Percentiles rank a stretch among this genome's conserved stretches.
Conservation (phyloP, 768 basidiomycete genomes). For the Baorangia bicolor region DNA sequence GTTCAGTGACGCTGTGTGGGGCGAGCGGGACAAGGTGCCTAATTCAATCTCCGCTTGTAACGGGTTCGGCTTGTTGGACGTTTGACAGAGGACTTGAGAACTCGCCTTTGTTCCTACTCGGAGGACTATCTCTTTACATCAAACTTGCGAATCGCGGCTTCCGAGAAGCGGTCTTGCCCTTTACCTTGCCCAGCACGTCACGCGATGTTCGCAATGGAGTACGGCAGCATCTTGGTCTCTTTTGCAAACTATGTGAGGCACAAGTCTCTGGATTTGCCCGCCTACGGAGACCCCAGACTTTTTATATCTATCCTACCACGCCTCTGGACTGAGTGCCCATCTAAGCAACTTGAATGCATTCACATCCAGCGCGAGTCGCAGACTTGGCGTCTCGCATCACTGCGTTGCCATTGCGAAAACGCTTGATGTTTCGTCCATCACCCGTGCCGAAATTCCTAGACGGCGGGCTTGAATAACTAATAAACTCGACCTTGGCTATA, state of each 20-base stretch:
- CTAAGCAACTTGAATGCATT: too few relatives aligned
- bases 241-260: background rate
- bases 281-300: too few relatives aligned
- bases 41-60: constrained; percentile 32
- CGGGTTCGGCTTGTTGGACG: background rate
- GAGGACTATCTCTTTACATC: background rate
- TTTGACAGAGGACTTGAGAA: too few relatives aligned
- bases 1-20: constrained; percentile 31
- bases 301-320: background rate
- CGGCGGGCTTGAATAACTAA: background rate
- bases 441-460: background rate
- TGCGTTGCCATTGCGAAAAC: background rate
- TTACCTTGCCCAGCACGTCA: too few relatives aligned
- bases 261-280: too few relatives aligned
- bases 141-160: too few relatives aligned
- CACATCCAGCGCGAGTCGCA: too few relatives aligned
- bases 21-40: constrained; percentile 31
- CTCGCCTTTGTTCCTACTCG: background rate
- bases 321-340: background rate
- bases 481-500: too few relatives aligned
- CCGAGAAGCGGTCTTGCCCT: too few relatives aligned
- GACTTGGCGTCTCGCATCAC: too few relatives aligned
- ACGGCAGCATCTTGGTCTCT: background rate
- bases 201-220: background rate
- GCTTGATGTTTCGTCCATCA: too few relatives aligned